Conservation (phyloP, 2,329 filamentous ascomycete genomes). For the Botrytis byssoidea region DNA sequence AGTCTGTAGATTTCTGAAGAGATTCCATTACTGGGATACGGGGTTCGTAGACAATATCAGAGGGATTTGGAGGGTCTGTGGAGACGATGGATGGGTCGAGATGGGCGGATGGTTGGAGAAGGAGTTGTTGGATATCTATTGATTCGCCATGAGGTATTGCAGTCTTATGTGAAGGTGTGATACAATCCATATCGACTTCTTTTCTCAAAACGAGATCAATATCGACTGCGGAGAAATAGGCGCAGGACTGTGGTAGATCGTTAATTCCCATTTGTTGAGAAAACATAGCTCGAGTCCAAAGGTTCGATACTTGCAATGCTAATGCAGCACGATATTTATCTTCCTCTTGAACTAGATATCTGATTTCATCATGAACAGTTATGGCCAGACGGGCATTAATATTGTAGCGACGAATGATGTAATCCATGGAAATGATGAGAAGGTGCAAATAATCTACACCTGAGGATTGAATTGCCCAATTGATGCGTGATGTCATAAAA, state of each 20-base stretch:
- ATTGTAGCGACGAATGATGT: slow-evolving; percentile 80
- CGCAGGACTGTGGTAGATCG: slow-evolving; percentile 89
- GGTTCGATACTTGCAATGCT: slow-evolving; percentile 88
- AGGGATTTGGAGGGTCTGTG: slow-evolving; percentile 45
- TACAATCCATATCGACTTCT: slow-evolving; percentile 96
- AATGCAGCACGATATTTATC: slow-evolving; percentile 89
- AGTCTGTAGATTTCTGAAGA: slow-evolving; percentile 49
- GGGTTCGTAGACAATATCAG: slow-evolving; percentile 65
- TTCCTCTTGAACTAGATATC: slow-evolving; percentile 81
- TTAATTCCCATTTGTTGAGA: slow-evolving; percentile 94
- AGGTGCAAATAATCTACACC: slow-evolving; percentile 97
- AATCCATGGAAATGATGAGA: slow-evolving; percentile 92
- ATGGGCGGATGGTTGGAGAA: slow-evolving; percentile 65
- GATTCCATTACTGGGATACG: slow-evolving; percentile 78
- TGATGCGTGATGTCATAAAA: slow-evolving; percentile 95
- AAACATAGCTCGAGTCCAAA: slow-evolving; percentile 98
- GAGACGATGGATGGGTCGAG: slow-evolving; percentile 67
- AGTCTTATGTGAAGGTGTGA: slow-evolving; percentile 81
- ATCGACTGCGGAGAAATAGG: slow-evolving; percentile 94
- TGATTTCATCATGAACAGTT: slow-evolving; percentile 96
- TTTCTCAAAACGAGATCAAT: slow-evolving; percentile 95
- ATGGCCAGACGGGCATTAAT: slow-evolving; percentile 83
- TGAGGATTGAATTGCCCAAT: slow-evolving; percentile 98
- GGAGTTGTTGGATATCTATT: slow-evolving; percentile 75
- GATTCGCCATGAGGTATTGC: slow-evolving; percentile 83